Base-by-base conservation (phyloP, 805 yeast genomes). In the Candida railenensis region DNA sequence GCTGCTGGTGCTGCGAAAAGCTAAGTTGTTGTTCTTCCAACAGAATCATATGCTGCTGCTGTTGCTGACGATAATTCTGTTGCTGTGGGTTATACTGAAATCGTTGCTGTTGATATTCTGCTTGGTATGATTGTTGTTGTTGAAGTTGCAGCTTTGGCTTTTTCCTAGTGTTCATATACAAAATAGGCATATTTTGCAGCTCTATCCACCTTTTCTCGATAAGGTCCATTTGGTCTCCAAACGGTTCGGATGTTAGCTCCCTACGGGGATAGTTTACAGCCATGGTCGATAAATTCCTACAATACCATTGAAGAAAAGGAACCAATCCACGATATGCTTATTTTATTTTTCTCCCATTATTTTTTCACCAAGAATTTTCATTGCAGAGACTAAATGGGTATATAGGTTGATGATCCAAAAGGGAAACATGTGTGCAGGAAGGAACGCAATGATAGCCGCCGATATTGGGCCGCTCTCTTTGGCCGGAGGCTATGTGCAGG, bases 161-260 rank as follows among this genome's bases (percentile, higher is more conserved):
- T 20, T 37, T 42, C 14, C 45, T n/a, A n/a, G 18, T 33, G 32
- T 21, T 25, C 37, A 40, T 40, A 37, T 50, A 58, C 33, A 52
- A 30, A 19, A 50, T 30, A 4, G 74, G 73, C 51, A 66, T 71
- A 52, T 58, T 57, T 47, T 66, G 66, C 21, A 56, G 55, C 48
- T 69, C 75, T 43, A 65, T 54, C 50, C 59, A 49, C 25, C 62
- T 57, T 48, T 58, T 65, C 39, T 63, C 66, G 39, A 70, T 61
- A 28, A 57, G 38, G 37, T 67, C 74, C 41, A 61, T 37, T 50
- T 70, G 75, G 49, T 53, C 51, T 19, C 57, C 62, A 55, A 70
- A 70, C 44, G 73, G 60, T 53, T 65, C 71, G 34, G 54, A 44
- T 18, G 50, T 44, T 36, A 67, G 47, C 37, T 50, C 42, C 30